phyloP scores from a whole-genome alignment of 2,329 filamentous ascomycete genomes.

The Epicoccum nigrum region DNA sequence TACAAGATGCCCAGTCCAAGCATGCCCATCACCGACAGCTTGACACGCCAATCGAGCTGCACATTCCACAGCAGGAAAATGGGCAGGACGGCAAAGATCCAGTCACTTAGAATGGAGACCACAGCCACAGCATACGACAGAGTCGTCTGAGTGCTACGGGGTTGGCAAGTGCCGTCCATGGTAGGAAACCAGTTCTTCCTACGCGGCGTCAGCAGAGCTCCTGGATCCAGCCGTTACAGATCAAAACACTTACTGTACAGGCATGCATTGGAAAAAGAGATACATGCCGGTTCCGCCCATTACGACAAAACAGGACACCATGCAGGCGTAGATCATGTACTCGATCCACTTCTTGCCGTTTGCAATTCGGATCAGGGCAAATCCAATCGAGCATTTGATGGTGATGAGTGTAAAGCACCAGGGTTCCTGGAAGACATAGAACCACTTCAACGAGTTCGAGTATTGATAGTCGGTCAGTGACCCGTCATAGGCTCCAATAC shows the following conservation, averaged over 20 bases:
- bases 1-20: conserved; percentile 19
- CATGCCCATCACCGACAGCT: conserved; percentile 53
- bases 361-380: conserved; percentile 18
- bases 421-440: conserved; percentile 20
- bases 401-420: conserved; percentile 21
- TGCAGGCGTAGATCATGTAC: conserved; percentile 17
- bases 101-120: conserved; percentile 24
- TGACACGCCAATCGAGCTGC: conserved; percentile 59
- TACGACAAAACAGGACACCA: conserved; percentile 9
- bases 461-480: conserved; percentile 12
- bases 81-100: conserved; percentile 27
- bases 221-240: too few species aligned
- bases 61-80: conserved; percentile 59
- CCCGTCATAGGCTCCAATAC: conserved; percentile 14
- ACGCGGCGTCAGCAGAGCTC: neutral
- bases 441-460: conserved; percentile 19
- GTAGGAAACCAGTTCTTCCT: conserved; percentile 21
- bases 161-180: conserved; percentile 9
- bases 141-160: conserved; percentile 13
- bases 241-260: conserved; percentile 12
- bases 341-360: conserved; percentile 22
- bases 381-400: conserved; percentile 22
- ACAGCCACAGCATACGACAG: conserved; percentile 18
- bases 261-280: conserved; percentile 19
- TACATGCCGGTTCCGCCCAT: conserved; percentile 22